Conservation (phyloP, 2,329 filamentous ascomycete species). For the Dactylella cylindrospora region DNA sequence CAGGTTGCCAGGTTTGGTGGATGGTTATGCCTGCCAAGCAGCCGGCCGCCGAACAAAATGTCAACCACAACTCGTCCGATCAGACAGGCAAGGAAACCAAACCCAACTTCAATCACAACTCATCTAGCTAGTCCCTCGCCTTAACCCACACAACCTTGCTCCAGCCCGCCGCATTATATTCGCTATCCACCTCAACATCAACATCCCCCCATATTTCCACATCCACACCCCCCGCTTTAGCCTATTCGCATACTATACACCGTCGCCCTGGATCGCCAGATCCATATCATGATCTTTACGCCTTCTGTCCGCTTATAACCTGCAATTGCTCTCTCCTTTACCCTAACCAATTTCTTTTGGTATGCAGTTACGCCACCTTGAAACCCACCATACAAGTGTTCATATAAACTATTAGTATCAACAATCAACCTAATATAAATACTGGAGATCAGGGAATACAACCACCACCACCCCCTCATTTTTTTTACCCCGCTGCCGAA, state of each 20-base stretch:
- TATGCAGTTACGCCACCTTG: slow-evolving; percentile 6
- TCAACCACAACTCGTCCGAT: slow-evolving; percentile 7
- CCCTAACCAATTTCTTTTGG: slow-evolving; percentile 4
- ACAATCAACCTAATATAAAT: slow-evolving; percentile 2
- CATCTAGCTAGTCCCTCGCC: slow-evolving; percentile 8
- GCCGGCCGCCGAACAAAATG: slow-evolving; percentile 2
- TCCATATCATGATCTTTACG: slow-evolving; percentile 28
- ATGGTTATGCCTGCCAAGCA: too few relatives aligned
- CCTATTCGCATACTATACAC: slow-evolving; percentile 1
- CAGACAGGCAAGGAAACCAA: too few relatives aligned
- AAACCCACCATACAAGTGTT: slow-evolving; percentile 4
- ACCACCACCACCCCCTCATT: slow-evolving; percentile 7
- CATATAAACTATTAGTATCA: too few relatives aligned
- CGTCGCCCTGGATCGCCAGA: slow-evolving; percentile 8
- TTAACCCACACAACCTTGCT: slow-evolving; percentile 1
- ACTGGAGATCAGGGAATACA: slow-evolving; percentile 4
- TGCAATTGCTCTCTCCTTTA: slow-evolving; percentile 4
- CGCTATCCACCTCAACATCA: background rate
- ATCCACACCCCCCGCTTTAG: too few relatives aligned
- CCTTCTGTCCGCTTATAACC: slow-evolving; percentile 26
- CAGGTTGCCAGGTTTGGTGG: too few relatives aligned
- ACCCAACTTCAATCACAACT: slow-evolving; percentile 3
- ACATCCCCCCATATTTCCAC: too few relatives aligned
- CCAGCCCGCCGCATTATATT: background rate
- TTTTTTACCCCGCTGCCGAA: slow-evolving; percentile 7